phyloP scores from a whole-genome alignment of 2,329 filamentous ascomycete species.

The Colletotrichum destructivum region DNA sequence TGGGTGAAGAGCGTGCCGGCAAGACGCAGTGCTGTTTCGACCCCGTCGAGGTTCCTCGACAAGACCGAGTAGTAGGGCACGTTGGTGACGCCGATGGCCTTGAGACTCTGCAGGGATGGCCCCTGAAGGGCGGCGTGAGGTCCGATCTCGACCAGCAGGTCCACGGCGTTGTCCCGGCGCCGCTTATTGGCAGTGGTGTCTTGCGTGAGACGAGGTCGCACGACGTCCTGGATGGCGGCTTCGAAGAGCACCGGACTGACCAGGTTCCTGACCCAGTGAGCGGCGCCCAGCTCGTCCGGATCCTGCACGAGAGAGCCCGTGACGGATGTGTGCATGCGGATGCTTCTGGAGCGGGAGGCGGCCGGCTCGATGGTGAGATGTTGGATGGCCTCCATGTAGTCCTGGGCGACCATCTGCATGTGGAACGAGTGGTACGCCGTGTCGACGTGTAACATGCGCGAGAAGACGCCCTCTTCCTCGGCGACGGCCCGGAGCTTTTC shows the following conservation, averaged over 20 bases:
- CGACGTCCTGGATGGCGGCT: background rate
- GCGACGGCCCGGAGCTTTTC: constrained; percentile 55
- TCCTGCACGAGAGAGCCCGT: background rate
- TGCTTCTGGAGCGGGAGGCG: constrained; percentile 42
- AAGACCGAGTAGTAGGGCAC: constrained; percentile 15
- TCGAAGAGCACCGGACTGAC: constrained; percentile 15
- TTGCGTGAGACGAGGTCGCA: constrained; percentile 36
- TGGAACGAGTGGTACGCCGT: constrained; percentile 24
- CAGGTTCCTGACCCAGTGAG: constrained; percentile 25
- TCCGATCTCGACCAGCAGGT: constrained; percentile 24
- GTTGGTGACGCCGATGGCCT: background rate
- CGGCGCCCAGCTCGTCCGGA: background rate
- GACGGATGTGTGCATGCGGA: constrained; percentile 47
- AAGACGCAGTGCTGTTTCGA: constrained; percentile 11
- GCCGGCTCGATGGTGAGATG: background rate
- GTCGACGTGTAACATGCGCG: constrained; percentile 15
- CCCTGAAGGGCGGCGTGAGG: constrained; percentile 16
- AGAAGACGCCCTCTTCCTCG: constrained; percentile 46
- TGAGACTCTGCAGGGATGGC: constrained; percentile 20
- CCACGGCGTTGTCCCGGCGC: background rate
- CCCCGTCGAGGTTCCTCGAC: constrained; percentile 9
- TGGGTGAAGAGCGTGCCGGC: constrained; percentile 1
- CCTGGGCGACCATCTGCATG: constrained; percentile 10
- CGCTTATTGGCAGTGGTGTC: background rate
- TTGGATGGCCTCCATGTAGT: constrained; percentile 8